Evolutionary conservation across 2,329 filamentous ascomycete species (phyloP), one percentile per base, ranked within the genome.

Genomic region (Penicillium sp.): DNA sequence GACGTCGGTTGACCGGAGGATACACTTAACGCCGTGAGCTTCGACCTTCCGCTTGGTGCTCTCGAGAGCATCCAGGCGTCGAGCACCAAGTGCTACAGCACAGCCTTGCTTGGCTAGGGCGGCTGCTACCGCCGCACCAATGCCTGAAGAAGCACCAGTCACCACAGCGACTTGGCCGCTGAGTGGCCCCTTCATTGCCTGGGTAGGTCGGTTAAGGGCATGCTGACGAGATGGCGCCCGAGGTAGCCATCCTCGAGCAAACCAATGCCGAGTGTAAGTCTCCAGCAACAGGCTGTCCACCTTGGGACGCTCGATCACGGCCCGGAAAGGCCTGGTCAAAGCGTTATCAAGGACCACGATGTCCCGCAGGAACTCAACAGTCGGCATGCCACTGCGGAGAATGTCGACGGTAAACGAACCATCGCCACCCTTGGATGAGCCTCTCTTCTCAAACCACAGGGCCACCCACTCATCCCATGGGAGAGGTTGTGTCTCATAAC

Each of bases 191-290:
- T 76, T 76, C 43, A 76, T 77, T 28, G 75, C 73, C 46, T 76
- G 75, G 4, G 72, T 73, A 19, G 76, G 68, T 7, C 77, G 77
- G 31, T 77, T 77, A 3, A 77, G 71, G 46, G 78, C 75, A 44
- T 76, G 69, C 12, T 78, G 77, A 6, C 79, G 79, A 4, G 76
- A 76, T 4, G 89, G 88, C 17, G 87, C 80, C 3, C 77, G 79
- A 6, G 84, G 80, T 5, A 93, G 78, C 89, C 89, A 93, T 42
- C 89, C 89, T 70, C 89, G 79, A 17, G 88, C 88, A 67, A 88
- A 92, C 80, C 89, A 93, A 70, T 92, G 88, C 16, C 89, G 87
- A 22, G 87, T 84, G 68, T 93, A 93, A 0, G 86, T 92, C 70
- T 89, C 86, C 7, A 91, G 81, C n/a, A 93, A 77, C 14, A 83